Evolutionary conservation across 2,329 filamentous ascomycete genomes (phyloP).

Genomic region (Aspergillus arachidicola): DNA sequence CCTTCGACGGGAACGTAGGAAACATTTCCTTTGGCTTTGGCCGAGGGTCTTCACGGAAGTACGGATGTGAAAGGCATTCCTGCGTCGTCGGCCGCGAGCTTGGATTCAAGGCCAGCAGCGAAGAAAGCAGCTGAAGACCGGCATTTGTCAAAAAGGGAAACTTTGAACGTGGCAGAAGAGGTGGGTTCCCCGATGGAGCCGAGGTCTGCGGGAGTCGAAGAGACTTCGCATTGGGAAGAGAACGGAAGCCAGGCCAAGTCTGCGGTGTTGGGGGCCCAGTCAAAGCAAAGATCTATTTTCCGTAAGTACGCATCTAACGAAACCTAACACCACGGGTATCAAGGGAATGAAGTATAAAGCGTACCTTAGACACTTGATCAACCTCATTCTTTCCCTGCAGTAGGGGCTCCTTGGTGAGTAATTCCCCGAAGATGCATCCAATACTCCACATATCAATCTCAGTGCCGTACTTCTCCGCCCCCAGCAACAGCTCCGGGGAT

Average conservation of each 20-base stretch:
- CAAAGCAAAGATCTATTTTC: slow-evolving; percentile 73
- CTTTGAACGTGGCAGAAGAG: slow-evolving; percentile 66
- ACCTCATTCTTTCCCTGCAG: slow-evolving; percentile 91
- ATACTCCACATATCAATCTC: slow-evolving; percentile 94
- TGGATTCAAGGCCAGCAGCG: slow-evolving; percentile 76
- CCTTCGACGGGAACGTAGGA: slow-evolving; percentile 94
- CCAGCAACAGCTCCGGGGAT: slow-evolving; percentile 84
- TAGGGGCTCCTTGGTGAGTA: slow-evolving; percentile 79
- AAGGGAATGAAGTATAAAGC: slow-evolving; percentile 12
- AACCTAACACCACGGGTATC: neutral
- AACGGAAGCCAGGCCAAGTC: slow-evolving; percentile 82
- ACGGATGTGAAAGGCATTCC: slow-evolving; percentile 76
- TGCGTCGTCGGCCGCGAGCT: slow-evolving; percentile 68
- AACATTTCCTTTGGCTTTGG: slow-evolving; percentile 92
- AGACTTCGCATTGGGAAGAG: slow-evolving; percentile 81
- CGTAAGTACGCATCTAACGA: slow-evolving; percentile 9
- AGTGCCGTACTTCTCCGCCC: slow-evolving; percentile 71
- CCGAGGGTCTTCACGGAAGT: slow-evolving; percentile 86
- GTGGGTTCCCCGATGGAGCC: slow-evolving; percentile 42
- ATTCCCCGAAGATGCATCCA: slow-evolving; percentile 92
- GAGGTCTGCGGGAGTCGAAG: slow-evolving; percentile 65
- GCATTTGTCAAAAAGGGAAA: slow-evolving; percentile 81
- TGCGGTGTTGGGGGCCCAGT: slow-evolving; percentile 83
- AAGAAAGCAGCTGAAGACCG: slow-evolving; percentile 69
- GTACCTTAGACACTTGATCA: slow-evolving; percentile 74